Evolutionary conservation across 164 flowering plant genomes (phyloP).

Genomic region (Nelumbo lutea): DNA sequence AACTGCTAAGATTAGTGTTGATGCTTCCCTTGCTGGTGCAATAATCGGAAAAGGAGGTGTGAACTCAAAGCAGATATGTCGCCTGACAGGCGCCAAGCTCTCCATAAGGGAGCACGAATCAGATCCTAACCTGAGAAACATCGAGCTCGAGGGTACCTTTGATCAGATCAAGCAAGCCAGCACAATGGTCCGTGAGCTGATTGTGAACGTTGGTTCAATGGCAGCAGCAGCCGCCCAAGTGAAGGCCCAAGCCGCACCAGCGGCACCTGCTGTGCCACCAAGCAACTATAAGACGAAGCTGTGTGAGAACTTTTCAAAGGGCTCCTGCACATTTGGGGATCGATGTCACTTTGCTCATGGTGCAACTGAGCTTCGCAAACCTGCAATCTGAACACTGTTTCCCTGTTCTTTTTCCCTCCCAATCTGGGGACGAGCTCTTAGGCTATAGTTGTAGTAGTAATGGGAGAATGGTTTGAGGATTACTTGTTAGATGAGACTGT

Average conservation of each 20-base stretch:
- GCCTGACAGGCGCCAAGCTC: conserved; percentile 64
- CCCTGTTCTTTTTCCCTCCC: background rate
- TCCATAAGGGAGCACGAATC: conserved; percentile 61
- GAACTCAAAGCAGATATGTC: conserved; percentile 73
- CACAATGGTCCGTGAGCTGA: conserved; percentile 66
- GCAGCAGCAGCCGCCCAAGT: conserved; percentile 13
- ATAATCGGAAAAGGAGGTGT: conserved; percentile 75
- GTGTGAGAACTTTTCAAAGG: conserved; percentile 60
- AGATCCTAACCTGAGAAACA: conserved; percentile 58
- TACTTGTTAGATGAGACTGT: too few relatives aligned
- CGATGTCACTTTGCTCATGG: conserved; percentile 84
- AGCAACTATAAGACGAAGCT: conserved; percentile 62
- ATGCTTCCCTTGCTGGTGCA: conserved; percentile 71
- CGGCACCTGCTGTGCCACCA: conserved; percentile 14
- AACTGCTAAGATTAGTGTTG: conserved; percentile 74
- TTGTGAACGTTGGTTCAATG: conserved; percentile 34
- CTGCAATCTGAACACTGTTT: conserved; percentile 18
- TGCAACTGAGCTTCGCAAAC: conserved; percentile 48
- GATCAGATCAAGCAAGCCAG: conserved; percentile 81
- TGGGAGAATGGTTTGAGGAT: background rate
- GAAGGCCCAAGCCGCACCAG: conserved; percentile 11
- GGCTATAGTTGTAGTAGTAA: background rate
- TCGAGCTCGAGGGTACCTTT: conserved; percentile 74
- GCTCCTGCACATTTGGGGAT: conserved; percentile 68
- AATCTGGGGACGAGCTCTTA: background rate